Base-by-base conservation (phyloP, 495 filamentous ascomycete genomes). In the Cenococcum geophilum region DNA sequence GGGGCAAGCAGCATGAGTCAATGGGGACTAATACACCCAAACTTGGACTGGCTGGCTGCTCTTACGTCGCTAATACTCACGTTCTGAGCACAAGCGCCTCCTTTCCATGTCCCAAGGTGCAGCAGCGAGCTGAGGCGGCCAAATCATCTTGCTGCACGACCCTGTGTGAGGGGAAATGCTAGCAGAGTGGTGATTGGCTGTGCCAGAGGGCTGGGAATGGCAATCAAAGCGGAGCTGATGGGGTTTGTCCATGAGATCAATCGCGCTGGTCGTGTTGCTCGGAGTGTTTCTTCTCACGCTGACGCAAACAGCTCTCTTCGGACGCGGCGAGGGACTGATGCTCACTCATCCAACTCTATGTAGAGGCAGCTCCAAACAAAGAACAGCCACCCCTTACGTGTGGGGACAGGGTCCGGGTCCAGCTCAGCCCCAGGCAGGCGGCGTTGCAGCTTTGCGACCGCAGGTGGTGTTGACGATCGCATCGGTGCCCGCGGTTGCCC, bases 171-270 rank as follows among this genome's bases (percentile, higher is more conserved):
- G 49, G 49, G 49, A 52, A 32, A 52, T 32, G 23, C 6, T 20
- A 52, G 18, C 49, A 16, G 4, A 20, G 23, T 23, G 18, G 16
- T 32, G 6, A 27, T 22, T 16, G 20, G 49, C 49, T 52, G 49
- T 20, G 25, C 49, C 5, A 52, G 49, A 32, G 22, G 18, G 49
- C 21, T 52, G 49, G 48, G 25, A 18, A 32, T 23, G 49, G 49
- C 49, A 52, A 23, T 23, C 49, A 52, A 52, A 52, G 49, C 25
- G 49, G 49, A 52, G 49, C 49, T 52, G 49, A 52, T 52, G 25
- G 40, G 27, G 27, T 45, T 45, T 45, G 40, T 10, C 40, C 40
- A 45, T 45, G 27, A 32, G 27, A 32, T 32, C 27, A 32, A 32
- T 32, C 27, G 27, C 27, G 27, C 3, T 32, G 3, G 27, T 32